Evolutionary conservation across 257 asterid genomes (phyloP), one percentile per base, ranked within the genome.

Genomic region (Paulownia fortunei): DNA sequence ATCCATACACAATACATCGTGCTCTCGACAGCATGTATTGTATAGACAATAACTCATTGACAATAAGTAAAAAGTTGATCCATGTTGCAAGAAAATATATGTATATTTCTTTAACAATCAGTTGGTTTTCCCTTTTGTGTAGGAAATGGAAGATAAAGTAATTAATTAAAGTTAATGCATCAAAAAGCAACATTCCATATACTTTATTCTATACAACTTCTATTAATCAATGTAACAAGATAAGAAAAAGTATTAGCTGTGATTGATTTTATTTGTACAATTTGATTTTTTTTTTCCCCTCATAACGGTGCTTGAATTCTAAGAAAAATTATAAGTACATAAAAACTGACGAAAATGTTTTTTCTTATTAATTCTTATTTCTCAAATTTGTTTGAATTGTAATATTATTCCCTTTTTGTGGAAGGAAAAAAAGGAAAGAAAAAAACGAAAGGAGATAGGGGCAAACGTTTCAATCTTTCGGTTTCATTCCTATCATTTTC

Each of bases 401-500:
- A 52, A n/a, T 52, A 52, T 52, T 18, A 16, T 11, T 4, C 52
- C 52, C 11, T 52, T 18, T 4, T 52, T n/a, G n/a, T n/a, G n/a
- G n/a, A n/a, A n/a, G n/a, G n/a, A 47, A 47, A 47, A 47, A 47
- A 47, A n/a, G 8, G 10, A 3, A 21, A 58, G 5, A 58, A 8
- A 58, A 23, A 9, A 23, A 58, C 11, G 61, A 9, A 26, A 42
- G 51, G 11, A 42, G 8, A 42, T 0, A 47, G 18, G n/a, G 21
- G 18, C 49, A 5, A 37, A 37, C 27, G 49, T 63, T 37, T 37
- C 47, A 1, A 64, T 37, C 51, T 16, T 64, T 64, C 71, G 32
- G 37, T 63, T 63, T 68, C 41, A 27, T 12, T 21, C 13, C n/a
- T 21, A 54, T 55, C 76, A 56, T 68, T 56, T 67, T 77, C 52